Base-by-base conservation (phyloP, 176 grass and related monocot species). In the Echinochloa phyllopogon region DNA sequence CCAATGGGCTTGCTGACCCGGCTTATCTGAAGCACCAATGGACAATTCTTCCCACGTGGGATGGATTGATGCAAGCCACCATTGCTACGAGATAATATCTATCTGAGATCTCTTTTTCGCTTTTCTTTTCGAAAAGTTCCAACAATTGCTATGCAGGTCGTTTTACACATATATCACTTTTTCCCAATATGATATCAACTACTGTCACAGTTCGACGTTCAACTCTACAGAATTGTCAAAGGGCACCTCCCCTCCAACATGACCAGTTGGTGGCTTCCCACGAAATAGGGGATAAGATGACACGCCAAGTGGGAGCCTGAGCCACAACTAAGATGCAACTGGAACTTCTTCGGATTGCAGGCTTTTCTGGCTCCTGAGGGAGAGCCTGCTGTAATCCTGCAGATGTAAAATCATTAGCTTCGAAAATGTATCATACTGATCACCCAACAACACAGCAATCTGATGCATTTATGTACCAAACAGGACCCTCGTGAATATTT, bases 381-480 rank as follows among this genome's bases (percentile, higher is more conserved):
- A 82, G 14, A 95, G 78, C 77, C 77, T 69, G 44, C 92, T 75
- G 45, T 68, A 90, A 84, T 98, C 96, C 96, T 98, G 84, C 4
- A 53, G 38, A 56, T 39, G 2, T 37, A 17, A 72, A 27, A 65
- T 8, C 55, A 84, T 77, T 72, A 88, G 49, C 25, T 1, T 8
- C 44, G 37, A 82, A 38, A 61, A 90, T 42, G 3, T 25, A 56
- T 42, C 6, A 27, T 38, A 50, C 4, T 5, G 41, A 51, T 82
- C 16, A 51, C 79, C 16, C 14, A 70, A 37, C 25, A 14, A 13
- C 33, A 10, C 10, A 72, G 6, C 60, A 66, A 10, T 67, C 48
- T 36, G 24, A 62, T 29, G 4, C 33, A 65, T 81, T 39, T 42
- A 65, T 38, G 50, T 40, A 24, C 63, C 63, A 45, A 58, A 8